Percentiles rank a stretch among this genome's conserved stretches.
phyloP scores from a whole-genome alignment of 208 protist species.

The Porcisia hertigi region DNA sequence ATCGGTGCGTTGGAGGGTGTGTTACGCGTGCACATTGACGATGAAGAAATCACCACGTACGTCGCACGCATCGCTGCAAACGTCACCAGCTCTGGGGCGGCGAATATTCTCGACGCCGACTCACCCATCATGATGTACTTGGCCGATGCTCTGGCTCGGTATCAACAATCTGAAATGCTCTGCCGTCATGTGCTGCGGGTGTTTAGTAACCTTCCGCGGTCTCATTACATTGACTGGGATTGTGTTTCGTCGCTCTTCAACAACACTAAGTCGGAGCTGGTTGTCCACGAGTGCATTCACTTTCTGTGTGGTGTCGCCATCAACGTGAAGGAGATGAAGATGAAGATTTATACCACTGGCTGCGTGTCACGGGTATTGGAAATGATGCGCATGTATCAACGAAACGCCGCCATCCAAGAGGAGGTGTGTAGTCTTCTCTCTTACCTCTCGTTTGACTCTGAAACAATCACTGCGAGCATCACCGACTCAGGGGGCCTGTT shows the following conservation, averaged over 20 bases:
- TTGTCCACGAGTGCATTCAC: slow-evolving; percentile 72
- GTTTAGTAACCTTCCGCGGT: slow-evolving; percentile 81
- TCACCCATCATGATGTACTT: slow-evolving; percentile 68
- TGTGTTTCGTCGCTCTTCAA: slow-evolving; percentile 62
- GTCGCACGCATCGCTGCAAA: slow-evolving; percentile 74
- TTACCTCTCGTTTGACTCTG: slow-evolving; percentile 92
- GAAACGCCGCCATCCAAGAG: slow-evolving; percentile 76
- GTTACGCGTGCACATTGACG: slow-evolving; percentile 62
- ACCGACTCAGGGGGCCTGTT: slow-evolving; percentile 71
- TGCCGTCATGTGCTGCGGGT: slow-evolving; percentile 79
- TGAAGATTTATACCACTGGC: slow-evolving; percentile 71
- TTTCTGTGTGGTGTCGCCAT: slow-evolving; percentile 83
- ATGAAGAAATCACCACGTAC: slow-evolving; percentile 78
- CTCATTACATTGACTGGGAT: slow-evolving; percentile 78
- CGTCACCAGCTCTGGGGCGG: slow-evolving; percentile 66
- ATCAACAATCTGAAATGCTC: slow-evolving; percentile 65
- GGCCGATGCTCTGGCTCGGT: slow-evolving; percentile 62
- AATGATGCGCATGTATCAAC: slow-evolving; percentile 64
- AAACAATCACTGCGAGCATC: slow-evolving; percentile 83
- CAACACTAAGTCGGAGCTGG: slow-evolving; percentile 65
- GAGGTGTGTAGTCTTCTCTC: slow-evolving; percentile 85
- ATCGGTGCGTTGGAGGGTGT: slow-evolving; percentile 63
- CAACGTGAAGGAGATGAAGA: slow-evolving; percentile 85
- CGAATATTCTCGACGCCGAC: slow-evolving; percentile 51
- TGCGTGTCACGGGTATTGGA: slow-evolving; percentile 80